Percentiles rank a stretch among this genome's conserved stretches.
Evolutionary conservation across 495 filamentous ascomycete species (phyloP).

Genomic region (Aspergillus steynii): DNA sequence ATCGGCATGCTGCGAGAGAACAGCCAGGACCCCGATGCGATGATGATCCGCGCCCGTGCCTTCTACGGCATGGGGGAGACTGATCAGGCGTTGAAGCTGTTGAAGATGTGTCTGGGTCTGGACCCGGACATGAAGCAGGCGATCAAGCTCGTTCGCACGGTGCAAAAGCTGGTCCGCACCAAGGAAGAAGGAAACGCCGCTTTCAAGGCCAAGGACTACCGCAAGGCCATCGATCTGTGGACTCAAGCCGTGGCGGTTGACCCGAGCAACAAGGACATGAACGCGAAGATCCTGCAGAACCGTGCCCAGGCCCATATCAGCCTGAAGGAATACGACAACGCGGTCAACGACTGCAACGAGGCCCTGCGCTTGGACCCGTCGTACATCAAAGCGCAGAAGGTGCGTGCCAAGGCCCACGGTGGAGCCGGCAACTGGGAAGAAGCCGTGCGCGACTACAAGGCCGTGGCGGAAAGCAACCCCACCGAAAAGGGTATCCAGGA

Average conservation of each 20-base stretch:
- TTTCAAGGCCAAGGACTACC: conserved; percentile 82
- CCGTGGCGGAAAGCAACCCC: conserved; percentile 78
- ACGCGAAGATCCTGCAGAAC: conserved; percentile 92
- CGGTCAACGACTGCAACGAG: conserved; percentile 80
- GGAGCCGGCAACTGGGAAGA: conserved; percentile 88
- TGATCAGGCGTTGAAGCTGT: conserved; percentile 89
- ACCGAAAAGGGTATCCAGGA: conserved; percentile 72
- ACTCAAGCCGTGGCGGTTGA: conserved; percentile 83
- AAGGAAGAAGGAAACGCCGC: conserved; percentile 91
- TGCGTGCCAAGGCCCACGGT: conserved; percentile 84
- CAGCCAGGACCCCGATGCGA: conserved; percentile 86
- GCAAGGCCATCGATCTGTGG: conserved; percentile 80
- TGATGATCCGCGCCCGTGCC: conserved; percentile 84
- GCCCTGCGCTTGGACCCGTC: conserved; percentile 82
- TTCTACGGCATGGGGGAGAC: conserved; percentile 92
- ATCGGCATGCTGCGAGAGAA: conserved; percentile 84
- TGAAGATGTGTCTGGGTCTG: conserved; percentile 83
- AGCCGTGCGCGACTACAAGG: conserved; percentile 83
- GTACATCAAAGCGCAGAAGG: conserved; percentile 90
- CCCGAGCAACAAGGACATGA: conserved; percentile 85
- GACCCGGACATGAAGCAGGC: conserved; percentile 90
- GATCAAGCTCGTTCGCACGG: conserved; percentile 77
- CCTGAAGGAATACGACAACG: conserved; percentile 79
- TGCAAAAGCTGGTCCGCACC: conserved; percentile 87
- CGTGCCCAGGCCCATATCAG: conserved; percentile 70